Percentiles rank a stretch among this genome's conserved stretches.
Evolutionary conservation across 75 land plant genomes (phyloP).

Genomic region (Cryptomeria japonica): DNA sequence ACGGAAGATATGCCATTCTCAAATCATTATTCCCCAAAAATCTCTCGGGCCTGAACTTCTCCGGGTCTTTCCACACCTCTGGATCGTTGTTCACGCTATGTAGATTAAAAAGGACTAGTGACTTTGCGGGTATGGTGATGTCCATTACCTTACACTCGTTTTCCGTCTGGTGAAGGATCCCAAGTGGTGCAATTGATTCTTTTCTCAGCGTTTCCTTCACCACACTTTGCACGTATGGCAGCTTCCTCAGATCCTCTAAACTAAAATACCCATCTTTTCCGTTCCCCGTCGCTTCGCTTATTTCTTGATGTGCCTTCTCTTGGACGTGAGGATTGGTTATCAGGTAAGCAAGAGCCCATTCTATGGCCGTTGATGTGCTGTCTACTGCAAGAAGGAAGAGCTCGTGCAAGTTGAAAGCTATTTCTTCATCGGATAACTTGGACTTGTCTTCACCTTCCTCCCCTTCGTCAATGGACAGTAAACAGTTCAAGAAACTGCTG

Average conservation of each 20-base stretch:
- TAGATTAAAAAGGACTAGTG: not conserved
- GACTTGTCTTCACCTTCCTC: not conserved
- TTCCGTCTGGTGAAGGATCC: not conserved
- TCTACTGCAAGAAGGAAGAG: no score
- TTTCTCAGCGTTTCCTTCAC: slow-evolving; percentile 15
- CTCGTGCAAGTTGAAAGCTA: not conserved
- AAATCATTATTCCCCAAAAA: no score
- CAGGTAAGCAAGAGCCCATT: not conserved
- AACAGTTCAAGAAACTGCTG: no score
- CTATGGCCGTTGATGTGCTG: no score
- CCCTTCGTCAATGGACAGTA: no score
- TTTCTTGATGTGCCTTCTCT: not conserved
- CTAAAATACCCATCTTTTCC: no score
- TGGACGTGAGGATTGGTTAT: not conserved
- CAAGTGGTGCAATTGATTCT: slow-evolving; percentile 7
- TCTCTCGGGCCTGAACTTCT: no score
- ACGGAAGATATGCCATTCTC: no score
- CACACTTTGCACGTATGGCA: slow-evolving; percentile 4
- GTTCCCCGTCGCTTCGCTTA: not conserved
- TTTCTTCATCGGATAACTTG: not conserved
- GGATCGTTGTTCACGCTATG: not conserved
- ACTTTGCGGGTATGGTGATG: not conserved
- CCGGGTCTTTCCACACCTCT: not conserved
- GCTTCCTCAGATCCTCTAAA: not conserved
- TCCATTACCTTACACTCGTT: not conserved